These are phyloP conservation scores for Pythium dissotocum DNA, from an alignment of 352 stramenopile genomes.

Conservation along the genomic window DNA sequence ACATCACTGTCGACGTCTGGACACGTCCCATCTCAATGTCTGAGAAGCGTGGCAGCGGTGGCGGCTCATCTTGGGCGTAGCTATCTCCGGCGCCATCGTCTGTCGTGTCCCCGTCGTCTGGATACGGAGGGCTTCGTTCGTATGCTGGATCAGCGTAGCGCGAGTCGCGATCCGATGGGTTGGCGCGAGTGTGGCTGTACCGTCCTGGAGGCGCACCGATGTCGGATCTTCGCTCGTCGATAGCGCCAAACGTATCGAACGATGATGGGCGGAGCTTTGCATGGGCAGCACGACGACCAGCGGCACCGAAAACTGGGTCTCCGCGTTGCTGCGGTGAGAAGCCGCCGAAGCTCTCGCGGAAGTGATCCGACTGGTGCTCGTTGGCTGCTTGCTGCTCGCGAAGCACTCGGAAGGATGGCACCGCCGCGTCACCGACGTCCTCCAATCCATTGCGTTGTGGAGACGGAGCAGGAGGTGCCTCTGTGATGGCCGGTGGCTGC, in stretches of 20 bases:
- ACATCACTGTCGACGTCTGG: constrained; percentile 26
- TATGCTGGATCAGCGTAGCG: constrained; percentile 1
- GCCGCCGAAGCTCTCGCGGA: constrained; percentile 14
- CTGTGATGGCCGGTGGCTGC: constrained; percentile 9
- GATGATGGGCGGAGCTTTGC: constrained; percentile 1
- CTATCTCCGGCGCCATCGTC: neutral
- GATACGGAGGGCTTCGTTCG: neutral
- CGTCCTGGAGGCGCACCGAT: neutral
- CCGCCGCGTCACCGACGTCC: constrained; percentile 18
- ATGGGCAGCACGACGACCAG: constrained; percentile 3
- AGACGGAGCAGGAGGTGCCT: constrained; percentile 17
- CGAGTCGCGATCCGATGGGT: neutral
- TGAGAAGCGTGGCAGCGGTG: constrained; percentile 37
- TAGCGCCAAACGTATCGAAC: constrained; percentile 6
- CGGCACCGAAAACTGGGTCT: constrained; percentile 4
- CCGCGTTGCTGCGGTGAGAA: constrained; percentile 15
- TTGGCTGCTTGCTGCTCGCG: constrained; percentile 45
- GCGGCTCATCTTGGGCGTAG: neutral
- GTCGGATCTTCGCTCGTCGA: constrained; percentile 6
- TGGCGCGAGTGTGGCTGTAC: constrained; percentile 2
- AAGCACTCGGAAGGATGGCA: constrained; percentile 66
- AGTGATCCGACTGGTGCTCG: constrained; percentile 14
- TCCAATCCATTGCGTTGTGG: constrained; percentile 18
- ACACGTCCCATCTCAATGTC: constrained; percentile 42
- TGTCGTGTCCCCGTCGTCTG: neutral